Base-by-base conservation (phyloP, 306 rosid genomes). In the Lathyrus sativus region DNA sequence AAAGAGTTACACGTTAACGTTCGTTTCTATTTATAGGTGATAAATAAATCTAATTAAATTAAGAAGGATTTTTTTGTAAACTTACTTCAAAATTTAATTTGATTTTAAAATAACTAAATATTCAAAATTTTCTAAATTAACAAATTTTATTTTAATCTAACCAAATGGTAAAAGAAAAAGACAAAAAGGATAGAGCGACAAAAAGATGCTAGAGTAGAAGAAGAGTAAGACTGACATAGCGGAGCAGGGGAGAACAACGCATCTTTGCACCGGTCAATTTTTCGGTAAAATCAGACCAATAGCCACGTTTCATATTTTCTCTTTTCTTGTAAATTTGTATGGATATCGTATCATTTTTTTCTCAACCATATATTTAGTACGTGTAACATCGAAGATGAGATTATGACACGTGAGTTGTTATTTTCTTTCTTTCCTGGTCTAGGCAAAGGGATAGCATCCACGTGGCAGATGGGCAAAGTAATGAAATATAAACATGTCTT, bases 221-320 rank as follows among this genome's bases (percentile, higher is more conserved):
- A 35, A 35, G 28, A 50, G 56, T 9, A 4, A 50, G 29, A 18
- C 28, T 19, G 29, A 18, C 57, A 50, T 11, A 50, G 12, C 2
- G 22, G 15, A 45, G 18, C 19, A 45, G 19, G 51, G 17, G 3
- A 13, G 17, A 13, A 44, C 15, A 43, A 6, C 38, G 7, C 39
- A 35, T 35, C 39, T 7, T 35, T 49, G 59, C 59, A 15, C 12
- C 65, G 37, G 73, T 70, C 63, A 17, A 50, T 12, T 60, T 50
- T 18, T 0, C 74, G 78, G 15, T 22, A 53, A 22, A 76, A 53
- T 37, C 7, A 12, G 13, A 5, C 15, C 46, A 74, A 35, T 50
- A 11, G 81, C 78, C 86, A 85, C 86, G 86, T 81, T 64, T 79
- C 50, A 11, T 5, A 14, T 14, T 54, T 71, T 29, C 31, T 45